Percentiles rank a stretch among this genome's conserved stretches.
Conservation (phyloP, 257 asterid species). For the Solanum paucissectum region DNA sequence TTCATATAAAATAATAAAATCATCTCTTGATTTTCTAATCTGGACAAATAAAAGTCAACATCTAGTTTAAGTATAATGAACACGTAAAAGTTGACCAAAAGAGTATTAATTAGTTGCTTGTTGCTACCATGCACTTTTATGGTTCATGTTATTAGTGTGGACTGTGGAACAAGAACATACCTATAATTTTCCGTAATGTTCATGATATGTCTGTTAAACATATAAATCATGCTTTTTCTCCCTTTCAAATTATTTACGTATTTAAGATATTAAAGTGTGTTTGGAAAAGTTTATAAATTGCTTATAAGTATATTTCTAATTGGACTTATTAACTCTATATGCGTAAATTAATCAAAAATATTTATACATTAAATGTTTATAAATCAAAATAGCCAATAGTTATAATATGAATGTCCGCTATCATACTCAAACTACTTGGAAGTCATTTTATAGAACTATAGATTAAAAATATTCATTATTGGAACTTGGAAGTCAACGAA, state of each 20-base stretch:
- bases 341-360: background rate
- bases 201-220: background rate
- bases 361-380: too few species aligned
- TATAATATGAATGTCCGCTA: background rate
- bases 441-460: too few species aligned
- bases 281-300: background rate
- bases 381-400: background rate
- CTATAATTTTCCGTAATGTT: background rate
- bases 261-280: background rate
- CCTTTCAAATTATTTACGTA: background rate
- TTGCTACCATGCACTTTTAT: background rate
- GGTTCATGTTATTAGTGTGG: background rate
- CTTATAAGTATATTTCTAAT: background rate
- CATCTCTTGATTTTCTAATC: too few species aligned
- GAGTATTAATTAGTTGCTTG: background rate
- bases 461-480: too few species aligned
- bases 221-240: background rate
- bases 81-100: background rate
- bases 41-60: too few species aligned
- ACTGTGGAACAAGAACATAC: background rate
- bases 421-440: too few species aligned
- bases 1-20: too few species aligned
- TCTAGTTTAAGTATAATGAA: too few species aligned
- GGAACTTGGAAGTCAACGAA: too few species aligned
- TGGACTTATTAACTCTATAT: background rate